A percentile compares a stretch with the other conserved stretches of the same genome.
Conservation (phyloP, 768 basidiomycete species). For the Russula virescens region DNA sequence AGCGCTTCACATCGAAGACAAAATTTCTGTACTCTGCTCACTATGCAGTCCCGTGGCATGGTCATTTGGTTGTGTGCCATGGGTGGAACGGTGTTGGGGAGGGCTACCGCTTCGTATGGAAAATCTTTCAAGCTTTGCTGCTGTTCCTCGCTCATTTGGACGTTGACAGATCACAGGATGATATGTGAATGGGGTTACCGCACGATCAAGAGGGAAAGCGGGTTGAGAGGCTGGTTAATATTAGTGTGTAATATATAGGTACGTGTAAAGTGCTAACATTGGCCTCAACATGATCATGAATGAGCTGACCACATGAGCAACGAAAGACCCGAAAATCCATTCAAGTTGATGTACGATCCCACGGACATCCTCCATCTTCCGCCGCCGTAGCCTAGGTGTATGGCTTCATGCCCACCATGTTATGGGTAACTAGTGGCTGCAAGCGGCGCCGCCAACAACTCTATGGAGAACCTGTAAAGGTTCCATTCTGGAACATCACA, state of each 20-base stretch:
- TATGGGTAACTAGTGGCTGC: too few species aligned
- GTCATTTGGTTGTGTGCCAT: background rate
- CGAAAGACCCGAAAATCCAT: too few species aligned
- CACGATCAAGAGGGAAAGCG: background rate
- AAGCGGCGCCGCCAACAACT: too few species aligned
- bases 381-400: too few species aligned
- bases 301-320: too few species aligned
- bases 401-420: too few species aligned
- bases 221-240: background rate
- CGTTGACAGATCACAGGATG: background rate
- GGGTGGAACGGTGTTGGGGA: background rate
- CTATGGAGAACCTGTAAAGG: too few species aligned
- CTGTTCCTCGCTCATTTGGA: background rate
- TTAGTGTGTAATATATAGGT: background rate
- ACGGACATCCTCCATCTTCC: too few species aligned
- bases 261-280: too few species aligned
- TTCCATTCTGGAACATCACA: too few species aligned
- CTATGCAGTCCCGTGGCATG: background rate
- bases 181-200: background rate
- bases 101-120: background rate
- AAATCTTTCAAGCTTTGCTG: background rate
- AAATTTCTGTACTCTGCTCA: background rate
- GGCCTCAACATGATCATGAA: too few species aligned
- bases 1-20: background rate
- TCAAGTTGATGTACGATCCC: too few species aligned